Conservation (phyloP, 2,329 filamentous ascomycete species). For the Mollisiaceae sp. region DNA sequence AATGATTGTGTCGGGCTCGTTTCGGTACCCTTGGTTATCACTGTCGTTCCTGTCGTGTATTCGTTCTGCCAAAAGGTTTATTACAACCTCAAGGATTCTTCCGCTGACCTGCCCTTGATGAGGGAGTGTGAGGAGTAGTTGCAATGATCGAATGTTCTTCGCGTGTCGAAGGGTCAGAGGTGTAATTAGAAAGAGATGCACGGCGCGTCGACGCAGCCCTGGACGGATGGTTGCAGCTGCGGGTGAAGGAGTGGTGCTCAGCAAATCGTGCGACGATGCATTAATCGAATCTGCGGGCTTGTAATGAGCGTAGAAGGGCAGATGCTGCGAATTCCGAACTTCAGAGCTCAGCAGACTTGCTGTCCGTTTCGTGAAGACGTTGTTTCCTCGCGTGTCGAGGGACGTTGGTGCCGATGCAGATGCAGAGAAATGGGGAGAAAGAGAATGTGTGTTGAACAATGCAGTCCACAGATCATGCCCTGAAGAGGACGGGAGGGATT, state of each 20-base stretch:
- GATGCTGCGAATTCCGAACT: slow-evolving; percentile 1
- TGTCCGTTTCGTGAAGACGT: slow-evolving; percentile 5
- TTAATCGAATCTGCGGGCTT: slow-evolving; percentile 22
- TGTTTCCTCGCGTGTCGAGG: slow-evolving; percentile 5
- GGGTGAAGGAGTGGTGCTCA: slow-evolving; percentile 21
- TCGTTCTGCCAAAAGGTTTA: slow-evolving; percentile 12
- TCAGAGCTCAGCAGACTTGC: slow-evolving; percentile 1
- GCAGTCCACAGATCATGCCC: neutral
- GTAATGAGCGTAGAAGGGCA: slow-evolving; percentile 18
- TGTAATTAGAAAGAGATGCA: slow-evolving; percentile 20
- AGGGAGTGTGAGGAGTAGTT: slow-evolving; percentile 14
- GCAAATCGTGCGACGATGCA: slow-evolving; percentile 30
- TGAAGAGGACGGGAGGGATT: neutral
- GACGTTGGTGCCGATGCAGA: neutral
- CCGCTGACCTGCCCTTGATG: slow-evolving; percentile 11
- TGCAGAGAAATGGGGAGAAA: slow-evolving; percentile 9
- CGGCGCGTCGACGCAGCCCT: slow-evolving; percentile 25
- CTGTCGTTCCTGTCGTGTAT: slow-evolving; percentile 10
- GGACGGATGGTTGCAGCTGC: slow-evolving; percentile 32
- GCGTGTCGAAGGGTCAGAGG: slow-evolving; percentile 15
- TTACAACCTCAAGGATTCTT: neutral
- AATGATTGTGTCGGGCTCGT: slow-evolving; percentile 32
- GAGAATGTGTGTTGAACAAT: neutral
- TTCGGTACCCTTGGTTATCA: slow-evolving; percentile 25
- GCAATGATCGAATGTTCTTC: slow-evolving; percentile 21